phyloP scores from a whole-genome alignment of 1,139 yeast species.

The Blastobotrys arbuscula region DNA sequence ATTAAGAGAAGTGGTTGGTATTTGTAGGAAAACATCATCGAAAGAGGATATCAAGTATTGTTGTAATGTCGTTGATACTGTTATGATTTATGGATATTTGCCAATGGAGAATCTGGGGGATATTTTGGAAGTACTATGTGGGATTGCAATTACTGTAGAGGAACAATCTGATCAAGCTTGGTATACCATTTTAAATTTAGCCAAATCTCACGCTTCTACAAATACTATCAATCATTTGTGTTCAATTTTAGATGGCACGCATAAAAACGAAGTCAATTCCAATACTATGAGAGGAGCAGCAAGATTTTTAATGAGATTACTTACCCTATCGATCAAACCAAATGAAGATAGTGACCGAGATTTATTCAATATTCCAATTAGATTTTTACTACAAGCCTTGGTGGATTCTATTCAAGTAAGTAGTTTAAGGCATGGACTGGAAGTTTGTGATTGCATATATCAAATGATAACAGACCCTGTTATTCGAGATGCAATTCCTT shows the following conservation, averaged over 20 bases:
- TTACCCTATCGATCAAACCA: constrained; percentile 17
- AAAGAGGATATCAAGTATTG: constrained; percentile 39
- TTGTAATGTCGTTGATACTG: constrained; percentile 43
- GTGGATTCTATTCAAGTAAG: constrained; percentile 24
- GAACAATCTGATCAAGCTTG: constrained; percentile 39
- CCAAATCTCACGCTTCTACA: constrained; percentile 36
- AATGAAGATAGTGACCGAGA: constrained; percentile 8
- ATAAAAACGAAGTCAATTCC: constrained; percentile 27
- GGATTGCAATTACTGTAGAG: constrained; percentile 40
- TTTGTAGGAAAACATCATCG: constrained; percentile 44
- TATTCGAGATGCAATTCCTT: constrained; percentile 25
- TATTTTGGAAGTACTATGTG: constrained; percentile 46
- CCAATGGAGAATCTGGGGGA: constrained; percentile 41
- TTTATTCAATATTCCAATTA: constrained; percentile 25
- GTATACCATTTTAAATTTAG: constrained; percentile 36
- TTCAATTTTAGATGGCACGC: constrained; percentile 34
- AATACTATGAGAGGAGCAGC: constrained; percentile 50
- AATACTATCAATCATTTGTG: constrained; percentile 36
- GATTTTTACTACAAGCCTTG: constrained; percentile 26
- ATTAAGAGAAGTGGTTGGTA: constrained; percentile 36
- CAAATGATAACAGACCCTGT: constrained; percentile 23
- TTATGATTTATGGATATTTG: constrained; percentile 44
- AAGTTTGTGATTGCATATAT: constrained; percentile 26
- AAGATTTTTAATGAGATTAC: constrained; percentile 26
- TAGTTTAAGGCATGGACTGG: constrained; percentile 27